Evolutionary conservation across 2,329 filamentous ascomycete species (phyloP), one percentile per base, ranked within the genome.

Genomic region (Westerdykella sp.): DNA sequence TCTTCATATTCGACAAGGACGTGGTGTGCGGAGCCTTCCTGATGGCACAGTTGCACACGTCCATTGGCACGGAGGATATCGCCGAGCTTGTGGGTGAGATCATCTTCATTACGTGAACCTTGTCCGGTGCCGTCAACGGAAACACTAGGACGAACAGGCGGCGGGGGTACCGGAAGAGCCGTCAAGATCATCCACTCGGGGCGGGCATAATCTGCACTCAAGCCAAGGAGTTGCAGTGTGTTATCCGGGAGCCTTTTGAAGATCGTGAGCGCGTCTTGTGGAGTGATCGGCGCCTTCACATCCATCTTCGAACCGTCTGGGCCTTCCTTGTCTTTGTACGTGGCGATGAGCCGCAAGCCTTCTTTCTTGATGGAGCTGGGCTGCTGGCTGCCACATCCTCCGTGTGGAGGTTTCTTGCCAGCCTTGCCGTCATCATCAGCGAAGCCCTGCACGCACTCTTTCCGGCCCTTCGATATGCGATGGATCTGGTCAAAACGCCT

Each of bases 121-220:
- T 87, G 87, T 41, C 87, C 86, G 35, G 88, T 95, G 41, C 93
- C 90, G 62, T 97, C 94, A 73, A 97, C 91, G 16, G 91, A 94
- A 57, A 98, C 95, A 76, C 89, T 96, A 5, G 93, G 93, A 42
- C 93, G 85, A 31, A 99, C 94, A 3, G 93, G 90, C 38, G 93
- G 93, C 2, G 93, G 93, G 1, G 93, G 93, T 0, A 98, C 94
- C 5, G 93, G 90, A 37, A 99, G 77, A 39, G 97, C 90, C 0
- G 89, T 95, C 49, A 98, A 75, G 48, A 98, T 80, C 88, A 99
- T 95, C 93, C 93, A 98, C 66, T 98, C 93, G 1, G 93, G 93
- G 37, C 91, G 84, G 44, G 94, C 91, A 59, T 97, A 97, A 64
- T 97, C 88, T 44, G 85, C 84, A 70, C 91, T 98, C 59, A 98